These are phyloP conservation scores for Eucalyptus cloeziana DNA, from an alignment of 345 rosid species.

Conservation along the genomic window DNA sequence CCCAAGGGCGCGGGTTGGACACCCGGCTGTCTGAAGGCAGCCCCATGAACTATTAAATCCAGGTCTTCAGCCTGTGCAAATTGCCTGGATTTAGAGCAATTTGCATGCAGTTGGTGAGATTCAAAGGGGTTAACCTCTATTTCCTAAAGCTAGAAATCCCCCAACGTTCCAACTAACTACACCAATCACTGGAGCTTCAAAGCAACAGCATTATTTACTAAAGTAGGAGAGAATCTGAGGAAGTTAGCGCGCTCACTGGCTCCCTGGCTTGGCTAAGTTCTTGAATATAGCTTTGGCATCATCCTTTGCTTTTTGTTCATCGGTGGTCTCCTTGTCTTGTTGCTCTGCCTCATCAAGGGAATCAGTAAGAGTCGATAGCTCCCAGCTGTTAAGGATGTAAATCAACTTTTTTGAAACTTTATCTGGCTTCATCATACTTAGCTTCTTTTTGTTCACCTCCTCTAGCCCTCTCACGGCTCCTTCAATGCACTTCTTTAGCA, in stretches of 20 bases:
- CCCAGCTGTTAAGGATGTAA: conserved; percentile 27
- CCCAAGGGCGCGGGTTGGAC: not conserved
- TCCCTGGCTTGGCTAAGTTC: conserved; percentile 33
- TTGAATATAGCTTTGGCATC: conserved; percentile 44
- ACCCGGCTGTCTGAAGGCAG: not conserved
- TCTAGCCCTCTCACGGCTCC: conserved; percentile 11
- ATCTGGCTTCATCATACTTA: conserved; percentile 38
- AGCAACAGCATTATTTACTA: not conserved
- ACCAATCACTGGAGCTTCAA: not conserved
- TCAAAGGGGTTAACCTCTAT: fast-evolving
- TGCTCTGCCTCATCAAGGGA: not conserved
- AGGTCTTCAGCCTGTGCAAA: not conserved
- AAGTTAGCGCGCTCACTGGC: conserved; percentile 22
- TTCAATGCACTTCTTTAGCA: conserved; percentile 7
- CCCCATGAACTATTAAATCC: not conserved
- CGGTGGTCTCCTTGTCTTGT: conserved; percentile 33
- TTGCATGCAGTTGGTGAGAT: not conserved
- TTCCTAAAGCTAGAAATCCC: not conserved
- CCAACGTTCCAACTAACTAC: not conserved
- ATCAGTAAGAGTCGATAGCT: conserved; percentile 4
- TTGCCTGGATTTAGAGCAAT: not conserved
- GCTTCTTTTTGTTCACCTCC: conserved; percentile 48
- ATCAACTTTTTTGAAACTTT: conserved; percentile 48
- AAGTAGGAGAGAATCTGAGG: not conserved
- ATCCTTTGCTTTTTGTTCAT: conserved; percentile 45